Evolutionary conservation across 2,329 filamentous ascomycete genomes (phyloP).

Genomic region (Cytospora paraplurivora): DNA sequence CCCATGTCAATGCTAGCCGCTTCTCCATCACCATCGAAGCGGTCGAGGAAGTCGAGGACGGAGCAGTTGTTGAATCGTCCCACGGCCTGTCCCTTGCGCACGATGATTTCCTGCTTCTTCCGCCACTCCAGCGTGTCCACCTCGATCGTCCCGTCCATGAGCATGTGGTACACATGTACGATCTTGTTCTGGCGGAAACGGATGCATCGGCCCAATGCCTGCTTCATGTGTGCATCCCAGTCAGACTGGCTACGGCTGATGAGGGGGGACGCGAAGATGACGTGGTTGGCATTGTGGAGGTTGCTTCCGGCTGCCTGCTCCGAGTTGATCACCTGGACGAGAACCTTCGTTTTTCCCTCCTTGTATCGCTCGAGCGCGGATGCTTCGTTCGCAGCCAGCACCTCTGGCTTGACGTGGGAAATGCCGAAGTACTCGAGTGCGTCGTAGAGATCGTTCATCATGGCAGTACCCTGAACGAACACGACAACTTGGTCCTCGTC

Average conservation of each 20-base stretch:
- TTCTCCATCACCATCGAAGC: conserved; percentile 7
- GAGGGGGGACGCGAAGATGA: conserved; percentile 44
- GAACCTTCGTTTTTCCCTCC: conserved; percentile 33
- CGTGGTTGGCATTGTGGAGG: conserved; percentile 45
- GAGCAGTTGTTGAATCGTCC: conserved; percentile 20
- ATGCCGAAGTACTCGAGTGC: conserved; percentile 30
- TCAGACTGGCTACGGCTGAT: conserved; percentile 37
- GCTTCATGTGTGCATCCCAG: conserved; percentile 41
- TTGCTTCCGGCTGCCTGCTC: conserved; percentile 46
- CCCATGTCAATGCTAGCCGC: background rate
- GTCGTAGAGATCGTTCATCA: conserved; percentile 35
- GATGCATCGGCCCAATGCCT: conserved; percentile 44
- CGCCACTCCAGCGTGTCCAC: conserved; percentile 41
- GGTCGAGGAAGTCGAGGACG: conserved; percentile 18
- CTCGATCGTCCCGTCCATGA: conserved; percentile 43
- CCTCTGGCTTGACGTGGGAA: conserved; percentile 21
- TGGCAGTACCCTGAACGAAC: conserved; percentile 41
- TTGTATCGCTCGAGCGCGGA: conserved; percentile 37
- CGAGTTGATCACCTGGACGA: conserved; percentile 43
- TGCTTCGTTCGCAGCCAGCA: conserved; percentile 12
- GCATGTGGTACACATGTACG: conserved; percentile 45
- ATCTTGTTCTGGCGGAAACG: conserved; percentile 43
- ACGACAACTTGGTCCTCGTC: conserved; percentile 38
- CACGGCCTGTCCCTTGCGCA: conserved; percentile 3
- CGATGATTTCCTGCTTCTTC: conserved; percentile 25